Evolutionary conservation across 345 rosid genomes (phyloP).

Genomic region (Aethionema arabicum): DNA sequence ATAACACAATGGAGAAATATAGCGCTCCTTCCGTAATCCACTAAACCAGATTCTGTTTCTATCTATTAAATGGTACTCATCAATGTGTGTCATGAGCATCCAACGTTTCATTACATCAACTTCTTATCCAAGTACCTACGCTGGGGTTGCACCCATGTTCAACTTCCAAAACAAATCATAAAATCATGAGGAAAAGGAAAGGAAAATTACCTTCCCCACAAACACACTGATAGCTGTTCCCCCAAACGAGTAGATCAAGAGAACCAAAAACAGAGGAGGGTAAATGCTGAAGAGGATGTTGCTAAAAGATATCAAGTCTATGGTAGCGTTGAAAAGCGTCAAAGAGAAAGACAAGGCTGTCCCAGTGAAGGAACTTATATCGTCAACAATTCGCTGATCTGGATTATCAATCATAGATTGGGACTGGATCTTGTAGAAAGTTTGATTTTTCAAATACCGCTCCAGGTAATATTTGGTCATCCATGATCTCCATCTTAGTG

Average conservation of each 20-base stretch:
- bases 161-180: background rate
- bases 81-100: too few relatives aligned
- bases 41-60: background rate
- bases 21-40: background rate
- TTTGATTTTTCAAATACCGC: conserved; percentile 67
- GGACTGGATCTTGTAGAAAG: conserved; percentile 92
- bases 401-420: conserved; percentile 92
- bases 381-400: conserved; percentile 94
- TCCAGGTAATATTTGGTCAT: conserved; percentile 87
- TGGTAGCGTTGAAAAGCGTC: conserved; percentile 73
- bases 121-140: too few relatives aligned
- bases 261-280: conserved; percentile 82
- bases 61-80: too few relatives aligned
- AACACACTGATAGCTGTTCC: conserved; percentile 83
- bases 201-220: conserved; percentile 69
- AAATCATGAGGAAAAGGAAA: background rate
- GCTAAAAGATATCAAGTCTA: conserved; percentile 92
- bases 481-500: conserved; percentile 97
- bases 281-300: conserved; percentile 88
- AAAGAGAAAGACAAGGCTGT: conserved; percentile 87
- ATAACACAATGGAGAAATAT: conserved; percentile 1
- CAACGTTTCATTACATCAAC: too few relatives aligned
- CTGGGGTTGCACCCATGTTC: too few relatives aligned
- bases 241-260: conserved; percentile 76
- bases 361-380: conserved; percentile 82